Evolutionary conservation across 2,329 filamentous ascomycete species (phyloP).

Genomic region (Geosmithia flava): DNA sequence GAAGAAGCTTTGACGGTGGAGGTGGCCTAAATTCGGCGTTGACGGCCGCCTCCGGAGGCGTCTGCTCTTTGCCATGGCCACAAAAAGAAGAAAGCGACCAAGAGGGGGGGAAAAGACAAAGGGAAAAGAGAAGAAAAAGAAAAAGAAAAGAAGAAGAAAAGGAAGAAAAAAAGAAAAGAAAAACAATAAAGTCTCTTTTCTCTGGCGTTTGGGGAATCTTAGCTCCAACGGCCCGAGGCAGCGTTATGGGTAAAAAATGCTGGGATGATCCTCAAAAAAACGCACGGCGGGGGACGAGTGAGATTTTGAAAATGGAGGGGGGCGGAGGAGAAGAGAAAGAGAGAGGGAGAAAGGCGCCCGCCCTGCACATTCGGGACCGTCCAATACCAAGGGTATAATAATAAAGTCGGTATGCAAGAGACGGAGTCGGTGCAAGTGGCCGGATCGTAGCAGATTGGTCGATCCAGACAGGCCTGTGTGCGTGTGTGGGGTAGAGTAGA

Average conservation of each 20-base stretch:
- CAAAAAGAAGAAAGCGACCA: background rate
- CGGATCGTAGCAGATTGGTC: background rate
- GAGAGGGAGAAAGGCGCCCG: background rate
- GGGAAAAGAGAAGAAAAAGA: background rate
- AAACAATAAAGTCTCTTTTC: too few species aligned
- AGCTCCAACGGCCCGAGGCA: too few species aligned
- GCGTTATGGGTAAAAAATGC: too few species aligned
- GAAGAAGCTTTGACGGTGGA: slow-evolving; percentile 3
- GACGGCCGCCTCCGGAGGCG: slow-evolving; percentile 21
- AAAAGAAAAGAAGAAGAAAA: background rate
- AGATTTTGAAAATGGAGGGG: background rate
- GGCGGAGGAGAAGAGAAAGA: background rate
- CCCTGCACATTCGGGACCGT: background rate
- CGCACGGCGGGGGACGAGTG: too few species aligned
- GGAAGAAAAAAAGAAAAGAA: background rate
- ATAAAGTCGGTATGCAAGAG: background rate
- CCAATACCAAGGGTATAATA: background rate
- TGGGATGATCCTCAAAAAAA: too few species aligned
- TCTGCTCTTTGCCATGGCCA: slow-evolving; percentile 18
- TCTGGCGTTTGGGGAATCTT: too few species aligned
- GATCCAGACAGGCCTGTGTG: background rate
- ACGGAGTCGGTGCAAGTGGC: background rate
- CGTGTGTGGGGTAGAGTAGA: background rate
- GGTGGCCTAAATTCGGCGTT: slow-evolving; percentile 24
- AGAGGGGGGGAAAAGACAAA: background rate